Percentiles rank a stretch among this genome's conserved stretches.
Evolutionary conservation across 495 filamentous ascomycete species (phyloP).

Genomic region (Penicillium daleae): DNA sequence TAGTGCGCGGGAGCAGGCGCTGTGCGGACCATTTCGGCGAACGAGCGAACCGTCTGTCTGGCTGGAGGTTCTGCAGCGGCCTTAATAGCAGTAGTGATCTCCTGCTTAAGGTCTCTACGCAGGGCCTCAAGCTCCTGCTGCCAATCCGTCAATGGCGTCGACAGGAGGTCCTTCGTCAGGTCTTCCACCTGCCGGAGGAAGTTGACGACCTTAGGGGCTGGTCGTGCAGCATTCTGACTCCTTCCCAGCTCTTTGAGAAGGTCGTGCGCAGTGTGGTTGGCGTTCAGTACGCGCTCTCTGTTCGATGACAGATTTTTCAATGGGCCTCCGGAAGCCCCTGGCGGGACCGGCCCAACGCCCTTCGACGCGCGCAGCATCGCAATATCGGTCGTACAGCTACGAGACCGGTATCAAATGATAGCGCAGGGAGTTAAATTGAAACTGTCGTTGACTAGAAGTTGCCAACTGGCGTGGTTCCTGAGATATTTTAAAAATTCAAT

Average conservation of each 20-base stretch:
- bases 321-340: background rate
- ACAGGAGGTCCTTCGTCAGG: slow-evolving; percentile 1
- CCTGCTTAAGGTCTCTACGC: background rate
- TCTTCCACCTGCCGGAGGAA: background rate
- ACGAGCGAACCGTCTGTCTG: background rate
- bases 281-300: background rate
- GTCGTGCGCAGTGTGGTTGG: background rate
- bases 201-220: background rate
- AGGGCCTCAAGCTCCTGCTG: background rate
- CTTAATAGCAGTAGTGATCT: background rate
- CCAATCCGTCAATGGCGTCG: background rate
- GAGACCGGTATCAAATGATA: background rate
- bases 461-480: slow-evolving; percentile 1
- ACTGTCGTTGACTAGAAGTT: background rate
- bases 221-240: background rate
- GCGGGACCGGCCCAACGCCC: background rate
- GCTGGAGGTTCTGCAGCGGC: background rate
- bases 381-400: background rate
- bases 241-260: background rate
- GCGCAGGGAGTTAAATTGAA: slow-evolving; percentile 2
- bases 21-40: background rate
- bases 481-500: slow-evolving; percentile 3
- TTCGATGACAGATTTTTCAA: background rate
- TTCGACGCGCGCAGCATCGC: background rate
- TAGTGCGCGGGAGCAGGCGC: background rate